A percentile compares a stretch with the other conserved stretches of the same genome.
These are phyloP conservation scores for Exidia glandulosa DNA, from an alignment of 768 basidiomycete genomes.

Conservation along the genomic window DNA sequence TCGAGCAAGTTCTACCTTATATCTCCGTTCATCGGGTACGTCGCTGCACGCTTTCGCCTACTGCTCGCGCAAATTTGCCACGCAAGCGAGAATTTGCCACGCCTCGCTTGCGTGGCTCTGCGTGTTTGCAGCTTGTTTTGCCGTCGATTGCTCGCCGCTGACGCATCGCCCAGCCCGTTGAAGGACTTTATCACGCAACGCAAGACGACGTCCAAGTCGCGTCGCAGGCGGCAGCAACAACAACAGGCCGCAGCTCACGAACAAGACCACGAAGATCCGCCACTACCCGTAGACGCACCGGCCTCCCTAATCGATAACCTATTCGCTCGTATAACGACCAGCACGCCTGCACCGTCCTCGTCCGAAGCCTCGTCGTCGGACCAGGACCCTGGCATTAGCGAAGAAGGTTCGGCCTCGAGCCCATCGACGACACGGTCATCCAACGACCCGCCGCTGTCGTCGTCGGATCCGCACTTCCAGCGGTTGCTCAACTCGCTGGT, in stretches of 20 bases:
- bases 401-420: no score
- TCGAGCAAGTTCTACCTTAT: conserved; percentile 86
- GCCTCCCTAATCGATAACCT: neutral
- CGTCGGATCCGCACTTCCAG: neutral
- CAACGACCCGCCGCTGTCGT: neutral
- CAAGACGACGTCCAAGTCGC: neutral
- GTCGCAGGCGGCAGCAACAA: neutral
- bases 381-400: neutral
- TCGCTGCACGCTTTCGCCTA: conserved; percentile 26
- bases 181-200: neutral
- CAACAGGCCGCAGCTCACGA: no score
- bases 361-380: neutral
- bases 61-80: no score
- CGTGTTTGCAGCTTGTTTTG: no score
- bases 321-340: neutral
- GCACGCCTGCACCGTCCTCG: neutral
- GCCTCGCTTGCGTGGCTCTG: no score
- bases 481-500: neutral
- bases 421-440: neutral
- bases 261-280: neutral
- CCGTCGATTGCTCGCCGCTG: no score
- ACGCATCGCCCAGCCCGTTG: no score
- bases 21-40: conserved; percentile 86
- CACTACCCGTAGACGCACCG: neutral
- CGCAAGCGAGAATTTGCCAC: no score